Evolutionary conservation across 129 eudicot species (phyloP), one percentile per base, ranked within the genome.

Genomic region (Centaurea solstitialis): DNA sequence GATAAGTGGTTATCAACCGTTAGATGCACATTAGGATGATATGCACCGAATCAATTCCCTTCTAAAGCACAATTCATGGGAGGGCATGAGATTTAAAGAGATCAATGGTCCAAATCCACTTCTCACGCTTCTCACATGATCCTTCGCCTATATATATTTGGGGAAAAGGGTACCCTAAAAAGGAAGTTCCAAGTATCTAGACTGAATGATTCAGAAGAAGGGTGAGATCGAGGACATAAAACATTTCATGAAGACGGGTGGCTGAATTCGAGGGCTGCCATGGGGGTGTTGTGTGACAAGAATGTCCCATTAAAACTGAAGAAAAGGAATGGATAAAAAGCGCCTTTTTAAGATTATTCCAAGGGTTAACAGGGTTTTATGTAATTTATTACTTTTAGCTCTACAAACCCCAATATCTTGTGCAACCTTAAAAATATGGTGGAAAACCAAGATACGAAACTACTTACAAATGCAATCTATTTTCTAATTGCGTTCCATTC

Each of bases 401-500:
- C 22, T 17, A 8, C 65, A n/a, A 57, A 64, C 68, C 30, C 17
- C 26, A 23, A 11, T 23, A 73, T 40, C 61, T 18, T 43, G 26
- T 20, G 38, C 39, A 75, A 53, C 68, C 26, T 26, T 30, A 28
- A n/a, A 75, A 73, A 8, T 28, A 75, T 10, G 38, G 28, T 30
- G 18, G 6, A 74, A 74, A 74, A 4, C 17, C 20, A 53, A 38
- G 21, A 7, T 15, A 6, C 9, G 15, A 70, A 7, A 35, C 75
- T 17, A n/a, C 28, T 9, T 40, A 73, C 12, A 5, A 6, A 72
- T 10, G 20, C 62, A 40, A 39, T 21, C 22, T 9, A 0, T 53
- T 15, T 38, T 53, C 76, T 73, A 45, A 40, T 73, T 73, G 76
- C 35, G 45, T 45, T 76, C 62, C 11, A 7, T 40, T 21, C 61